A percentile compares a stretch with the other conserved stretches of the same genome.
Evolutionary conservation across 225 moss, liverwort and hornwort genomes (phyloP).

Genomic region (Marchantia paleacea): DNA sequence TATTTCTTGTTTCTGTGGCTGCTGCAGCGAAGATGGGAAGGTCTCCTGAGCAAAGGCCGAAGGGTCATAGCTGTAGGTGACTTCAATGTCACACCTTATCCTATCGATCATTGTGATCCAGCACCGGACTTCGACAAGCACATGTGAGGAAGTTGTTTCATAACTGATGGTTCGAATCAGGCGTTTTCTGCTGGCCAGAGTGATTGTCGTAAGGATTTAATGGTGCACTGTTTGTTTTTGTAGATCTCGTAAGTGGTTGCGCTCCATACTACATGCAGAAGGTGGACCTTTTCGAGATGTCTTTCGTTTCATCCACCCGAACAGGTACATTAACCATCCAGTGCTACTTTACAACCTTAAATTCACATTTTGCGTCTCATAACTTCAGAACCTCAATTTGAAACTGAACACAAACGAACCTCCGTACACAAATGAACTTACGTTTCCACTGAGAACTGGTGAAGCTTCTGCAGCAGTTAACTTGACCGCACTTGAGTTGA

Average conservation of each 20-base stretch:
- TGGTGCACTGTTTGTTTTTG: not conserved
- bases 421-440: too few species aligned
- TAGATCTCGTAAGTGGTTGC: conserved; percentile 75
- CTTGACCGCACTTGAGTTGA: too few species aligned
- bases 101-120: conserved; percentile 70
- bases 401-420: too few species aligned
- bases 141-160: conserved; percentile 37
- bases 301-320: conserved; percentile 73
- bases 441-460: too few species aligned
- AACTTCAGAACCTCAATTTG: too few species aligned
- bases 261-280: conserved; percentile 57
- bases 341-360: too few species aligned
- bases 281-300: conserved; percentile 85
- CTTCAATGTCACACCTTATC: conserved; percentile 72
- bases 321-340: conserved; percentile 42
- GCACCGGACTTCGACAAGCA: conserved; percentile 73
- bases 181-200: not conserved
- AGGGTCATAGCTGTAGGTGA: conserved; percentile 86
- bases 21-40: conserved; percentile 88
- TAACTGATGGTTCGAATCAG: not conserved
- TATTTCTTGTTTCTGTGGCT: conserved; percentile 7
- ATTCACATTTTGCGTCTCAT: too few species aligned
- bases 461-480: too few species aligned
- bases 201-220: not conserved
- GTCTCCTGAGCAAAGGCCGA: conserved; percentile 64